A percentile compares a stretch with the other conserved stretches of the same genome.
These are phyloP conservation scores for Cercis canadensis DNA, from an alignment of 306 rosid genomes.

Conservation along the genomic window DNA sequence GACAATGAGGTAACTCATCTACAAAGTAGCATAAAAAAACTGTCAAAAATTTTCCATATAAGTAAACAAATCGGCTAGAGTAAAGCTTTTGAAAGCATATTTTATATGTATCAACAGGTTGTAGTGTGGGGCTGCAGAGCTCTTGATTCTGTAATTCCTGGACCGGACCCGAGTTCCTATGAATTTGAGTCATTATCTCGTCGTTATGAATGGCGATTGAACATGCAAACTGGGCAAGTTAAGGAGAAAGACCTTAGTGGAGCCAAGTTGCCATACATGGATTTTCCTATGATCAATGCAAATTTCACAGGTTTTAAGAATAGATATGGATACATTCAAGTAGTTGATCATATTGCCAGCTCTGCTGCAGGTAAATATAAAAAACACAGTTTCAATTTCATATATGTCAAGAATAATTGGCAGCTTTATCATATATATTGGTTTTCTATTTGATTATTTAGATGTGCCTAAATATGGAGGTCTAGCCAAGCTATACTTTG, in stretches of 20 bases:
- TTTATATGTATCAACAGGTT: constrained; percentile 50
- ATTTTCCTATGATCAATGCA: constrained; percentile 70
- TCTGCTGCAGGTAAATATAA: constrained; percentile 45
- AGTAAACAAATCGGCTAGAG: background rate
- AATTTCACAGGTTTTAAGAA: constrained; percentile 54
- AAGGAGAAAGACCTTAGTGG: constrained; percentile 55
- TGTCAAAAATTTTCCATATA: background rate
- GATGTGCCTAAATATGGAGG: constrained; percentile 51
- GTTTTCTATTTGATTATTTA: background rate
- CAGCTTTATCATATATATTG: background rate
- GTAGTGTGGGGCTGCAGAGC: constrained; percentile 82
- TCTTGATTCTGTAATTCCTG: constrained; percentile 61
- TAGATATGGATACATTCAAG: constrained; percentile 61
- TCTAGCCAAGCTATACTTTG: constrained; percentile 52
- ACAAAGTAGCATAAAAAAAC: background rate
- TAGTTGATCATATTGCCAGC: constrained; percentile 53
- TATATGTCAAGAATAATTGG: too few species aligned
- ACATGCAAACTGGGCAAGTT: constrained; percentile 59
- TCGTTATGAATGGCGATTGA: constrained; percentile 70
- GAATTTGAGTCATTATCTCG: constrained; percentile 45
- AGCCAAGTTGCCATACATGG: constrained; percentile 46
- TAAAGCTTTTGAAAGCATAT: background rate
- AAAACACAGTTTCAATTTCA: background rate
- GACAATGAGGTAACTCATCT: constrained; percentile 52
- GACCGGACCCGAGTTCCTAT: constrained; percentile 46